Base-by-base conservation (phyloP, 1,284 basidiomycete genomes). In the Phenoliferia sp. region DNA sequence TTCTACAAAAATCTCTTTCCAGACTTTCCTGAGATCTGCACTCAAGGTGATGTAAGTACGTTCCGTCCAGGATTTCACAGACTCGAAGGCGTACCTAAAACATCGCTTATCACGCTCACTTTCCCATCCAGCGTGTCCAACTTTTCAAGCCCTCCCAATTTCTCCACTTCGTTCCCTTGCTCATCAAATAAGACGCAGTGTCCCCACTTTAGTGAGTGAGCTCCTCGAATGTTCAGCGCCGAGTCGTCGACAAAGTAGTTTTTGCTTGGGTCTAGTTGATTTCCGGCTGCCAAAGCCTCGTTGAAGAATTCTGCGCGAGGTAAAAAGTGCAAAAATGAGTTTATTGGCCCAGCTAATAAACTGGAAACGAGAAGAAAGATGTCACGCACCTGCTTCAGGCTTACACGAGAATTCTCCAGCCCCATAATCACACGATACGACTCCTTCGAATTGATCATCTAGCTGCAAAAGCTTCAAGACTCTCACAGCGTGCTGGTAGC, bases 401-500 rank as follows among this genome's bases (percentile, higher is more conserved):
- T 81, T 81, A 75, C 80, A 81, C 17, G 77, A 75, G 66, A 81
- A 80, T 36, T 77, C 74, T 12, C 71, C 69, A 12, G 71, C 71
- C 16, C 75, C 74, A 52, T 81, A 81, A 69, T 81, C 79, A 69
- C 80, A 80, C 55, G 77, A 80, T 19, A 80, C 75, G 39, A 80
- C 72, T 32, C 77, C 80, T 61, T 81, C 79, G 50, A 81, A 75
- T 50, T 74, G 71, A 26, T 77, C 68, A 7, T 75, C 68, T 17
- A 81, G 67, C 2, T 76, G 75, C 29, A 79, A 65, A 4, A 80
- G 70, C 4, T 70, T 66, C 9, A 81, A 70, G 4, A 79, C 78
- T 4, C 80, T 73, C n/a, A 73, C 69, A 3, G 80, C 80, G 63
- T 80, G 79, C 67, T 68, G 56, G 16, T 1, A 2, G 29, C 1